These are phyloP conservation scores for Globisporangium nunn DNA, from an alignment of 352 stramenopile genomes.

Conservation along the genomic window DNA sequence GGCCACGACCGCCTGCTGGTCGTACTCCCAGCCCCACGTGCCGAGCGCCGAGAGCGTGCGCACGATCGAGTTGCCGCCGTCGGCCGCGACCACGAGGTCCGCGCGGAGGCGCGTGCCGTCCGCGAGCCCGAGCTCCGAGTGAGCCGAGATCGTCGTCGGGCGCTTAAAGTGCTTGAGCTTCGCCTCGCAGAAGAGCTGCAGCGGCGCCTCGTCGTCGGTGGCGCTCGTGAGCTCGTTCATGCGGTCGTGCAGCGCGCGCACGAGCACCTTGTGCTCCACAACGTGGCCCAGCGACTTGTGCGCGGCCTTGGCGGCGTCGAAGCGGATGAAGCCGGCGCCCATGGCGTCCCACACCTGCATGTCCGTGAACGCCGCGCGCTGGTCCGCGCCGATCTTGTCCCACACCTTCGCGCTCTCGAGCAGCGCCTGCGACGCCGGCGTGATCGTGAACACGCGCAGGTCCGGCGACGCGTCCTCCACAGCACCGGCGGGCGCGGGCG, in stretches of 20 bases:
- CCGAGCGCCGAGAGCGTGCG: conserved; percentile 77
- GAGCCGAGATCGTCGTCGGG: conserved; percentile 28
- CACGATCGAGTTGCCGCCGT: conserved; percentile 87
- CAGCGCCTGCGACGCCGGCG: conserved; percentile 71
- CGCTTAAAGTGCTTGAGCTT: conserved; percentile 81
- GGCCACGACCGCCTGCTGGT: conserved; percentile 88
- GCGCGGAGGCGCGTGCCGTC: conserved; percentile 64
- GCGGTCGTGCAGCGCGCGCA: conserved; percentile 78
- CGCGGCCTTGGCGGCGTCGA: conserved; percentile 60
- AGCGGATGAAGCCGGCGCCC: conserved; percentile 85
- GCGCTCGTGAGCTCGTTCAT: conserved; percentile 63
- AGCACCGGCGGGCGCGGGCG: conserved; percentile 23
- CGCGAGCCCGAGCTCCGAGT: conserved; percentile 61
- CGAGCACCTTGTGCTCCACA: conserved; percentile 83
- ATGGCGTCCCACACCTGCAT: conserved; percentile 91
- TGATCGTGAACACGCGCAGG: conserved; percentile 88
- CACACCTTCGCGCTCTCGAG: conserved; percentile 74
- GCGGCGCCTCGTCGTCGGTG: conserved; percentile 37
- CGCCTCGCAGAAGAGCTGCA: conserved; percentile 67
- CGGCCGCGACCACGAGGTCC: conserved; percentile 82
- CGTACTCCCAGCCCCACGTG: conserved; percentile 91
- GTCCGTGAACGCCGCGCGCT: conserved; percentile 72
- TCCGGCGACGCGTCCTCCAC: conserved; percentile 71
- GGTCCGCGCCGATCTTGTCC: conserved; percentile 46
- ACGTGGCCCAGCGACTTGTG: conserved; percentile 74